Evolutionary conservation across 2,329 filamentous ascomycete genomes (phyloP).

Genomic region (Xylaria sp.): DNA sequence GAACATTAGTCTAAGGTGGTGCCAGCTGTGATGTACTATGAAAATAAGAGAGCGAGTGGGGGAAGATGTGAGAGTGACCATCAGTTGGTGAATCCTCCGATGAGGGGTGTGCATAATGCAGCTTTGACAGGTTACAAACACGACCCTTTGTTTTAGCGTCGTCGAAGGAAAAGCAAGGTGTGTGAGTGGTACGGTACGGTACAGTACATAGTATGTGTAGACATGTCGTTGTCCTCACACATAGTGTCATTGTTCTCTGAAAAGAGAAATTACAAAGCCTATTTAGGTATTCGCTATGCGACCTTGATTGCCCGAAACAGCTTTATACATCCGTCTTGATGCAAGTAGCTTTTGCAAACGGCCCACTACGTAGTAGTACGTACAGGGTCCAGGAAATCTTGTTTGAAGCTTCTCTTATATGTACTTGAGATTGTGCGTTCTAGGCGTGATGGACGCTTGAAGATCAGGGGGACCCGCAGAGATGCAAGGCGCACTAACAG

Average conservation of each 20-base stretch:
- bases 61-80: constrained; percentile 13
- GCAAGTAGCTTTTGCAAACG: not conserved
- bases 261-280: constrained; percentile 21
- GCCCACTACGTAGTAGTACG: not conserved
- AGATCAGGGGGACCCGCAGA: constrained; percentile 9
- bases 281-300: constrained; percentile 11
- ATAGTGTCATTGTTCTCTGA: constrained; percentile 15
- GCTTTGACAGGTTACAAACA: constrained; percentile 37
- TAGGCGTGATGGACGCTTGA: constrained; percentile 9
- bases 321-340: not conserved
- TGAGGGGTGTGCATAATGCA: constrained; percentile 41
- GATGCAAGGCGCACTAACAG: constrained; percentile 12
- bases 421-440: constrained; percentile 2
- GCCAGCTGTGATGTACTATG: constrained; percentile 9
- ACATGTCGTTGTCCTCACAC: constrained; percentile 3
- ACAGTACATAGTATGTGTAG: no score
- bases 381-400: constrained; percentile 2
- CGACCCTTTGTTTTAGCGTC: constrained; percentile 27
- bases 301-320: not conserved
- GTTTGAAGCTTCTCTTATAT: constrained; percentile 1
- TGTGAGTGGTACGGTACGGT: constrained; percentile 3
- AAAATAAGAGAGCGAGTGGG: constrained; percentile 18
- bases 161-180: constrained; percentile 25
- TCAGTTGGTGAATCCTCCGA: constrained; percentile 35
- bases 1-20: constrained; percentile 13